Evolutionary conservation across 192 early-diverging fungal genomes (phyloP).

Genomic region (Allomyces macrogynus): DNA sequence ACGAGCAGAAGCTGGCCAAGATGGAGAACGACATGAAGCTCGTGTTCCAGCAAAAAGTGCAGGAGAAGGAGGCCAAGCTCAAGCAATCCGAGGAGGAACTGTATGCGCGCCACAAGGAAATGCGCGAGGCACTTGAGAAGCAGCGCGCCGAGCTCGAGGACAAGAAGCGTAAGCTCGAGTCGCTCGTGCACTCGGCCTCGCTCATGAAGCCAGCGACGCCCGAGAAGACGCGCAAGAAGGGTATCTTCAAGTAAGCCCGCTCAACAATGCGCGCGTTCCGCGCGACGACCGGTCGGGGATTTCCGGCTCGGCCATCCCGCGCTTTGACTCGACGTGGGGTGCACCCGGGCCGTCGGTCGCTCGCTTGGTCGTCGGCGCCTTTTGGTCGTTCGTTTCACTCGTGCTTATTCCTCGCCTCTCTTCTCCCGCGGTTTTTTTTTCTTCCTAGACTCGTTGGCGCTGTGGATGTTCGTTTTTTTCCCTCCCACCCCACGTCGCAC

Average conservation of each 20-base stretch:
- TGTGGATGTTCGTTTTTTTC: too few species aligned
- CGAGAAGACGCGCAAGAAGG: slow-evolving; percentile 52
- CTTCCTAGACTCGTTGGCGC: too few species aligned
- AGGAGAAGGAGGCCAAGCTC: slow-evolving; percentile 94
- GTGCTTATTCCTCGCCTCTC: too few species aligned
- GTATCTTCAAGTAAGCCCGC: slow-evolving; percentile 31
- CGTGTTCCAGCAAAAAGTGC: slow-evolving; percentile 97
- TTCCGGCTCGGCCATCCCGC: background rate
- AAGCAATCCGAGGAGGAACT: slow-evolving; percentile 94
- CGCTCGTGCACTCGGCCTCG: slow-evolving; percentile 10
- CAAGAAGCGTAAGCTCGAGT: slow-evolving; percentile 72
- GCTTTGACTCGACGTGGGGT: too few species aligned
- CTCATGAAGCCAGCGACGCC: slow-evolving; percentile 41
- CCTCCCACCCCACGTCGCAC: too few species aligned
- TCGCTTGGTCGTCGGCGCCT: too few species aligned
- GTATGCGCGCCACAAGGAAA: slow-evolving; percentile 89
- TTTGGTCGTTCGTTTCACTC: too few species aligned
- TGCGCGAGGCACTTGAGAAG: slow-evolving; percentile 93
- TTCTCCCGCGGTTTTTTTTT: too few species aligned
- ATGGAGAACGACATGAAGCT: slow-evolving; percentile 99
- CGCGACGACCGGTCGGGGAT: background rate
- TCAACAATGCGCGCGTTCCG: background rate
- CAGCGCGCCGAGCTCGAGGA: slow-evolving; percentile 84
- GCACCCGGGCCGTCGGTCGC: too few species aligned
- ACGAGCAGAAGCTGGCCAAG: slow-evolving; percentile 88